phyloP scores from a whole-genome alignment of 2,329 filamentous ascomycete genomes.

The Cladosporium cucumerinum region DNA sequence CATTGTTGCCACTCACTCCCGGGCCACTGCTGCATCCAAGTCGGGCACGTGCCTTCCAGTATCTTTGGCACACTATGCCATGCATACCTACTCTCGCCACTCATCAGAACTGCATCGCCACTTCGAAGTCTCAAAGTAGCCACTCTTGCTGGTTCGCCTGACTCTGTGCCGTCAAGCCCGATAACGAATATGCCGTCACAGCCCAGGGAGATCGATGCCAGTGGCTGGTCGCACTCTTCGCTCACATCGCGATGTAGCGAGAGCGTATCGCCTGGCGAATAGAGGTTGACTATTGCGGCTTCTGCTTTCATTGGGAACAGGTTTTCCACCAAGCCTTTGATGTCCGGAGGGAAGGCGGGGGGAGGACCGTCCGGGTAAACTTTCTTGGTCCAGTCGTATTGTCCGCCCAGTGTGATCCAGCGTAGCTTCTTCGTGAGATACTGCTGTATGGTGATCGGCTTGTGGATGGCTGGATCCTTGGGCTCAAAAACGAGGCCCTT shows the following conservation, averaged over 20 bases:
- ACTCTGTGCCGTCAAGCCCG: conserved; percentile 55
- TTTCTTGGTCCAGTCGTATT: conserved; percentile 94
- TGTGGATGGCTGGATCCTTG: conserved; percentile 71
- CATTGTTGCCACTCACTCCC: conserved; percentile 58
- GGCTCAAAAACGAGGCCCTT: conserved; percentile 45
- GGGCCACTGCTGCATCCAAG: conserved; percentile 73
- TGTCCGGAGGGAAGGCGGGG: conserved; percentile 71
- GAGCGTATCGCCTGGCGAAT: conserved; percentile 84
- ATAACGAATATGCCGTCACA: conserved; percentile 89
- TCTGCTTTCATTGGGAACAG: conserved; percentile 80
- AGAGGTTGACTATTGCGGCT: conserved; percentile 92
- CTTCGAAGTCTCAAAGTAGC: conserved; percentile 68
- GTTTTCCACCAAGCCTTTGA: conserved; percentile 62
- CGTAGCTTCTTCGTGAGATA: conserved; percentile 77
- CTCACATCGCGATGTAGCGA: conserved; percentile 93
- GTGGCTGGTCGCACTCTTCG: conserved; percentile 71
- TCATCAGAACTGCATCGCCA: conserved; percentile 91
- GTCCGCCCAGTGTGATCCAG: conserved; percentile 91
- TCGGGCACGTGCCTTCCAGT: conserved; percentile 72
- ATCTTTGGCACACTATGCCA: conserved; percentile 97
- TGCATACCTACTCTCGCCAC: conserved; percentile 72
- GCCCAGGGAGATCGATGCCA: conserved; percentile 83
- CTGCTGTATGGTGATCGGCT: conserved; percentile 64
- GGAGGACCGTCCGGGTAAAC: conserved; percentile 68
- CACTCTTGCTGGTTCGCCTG: conserved; percentile 30